Percentiles rank a stretch among this genome's conserved stretches.
phyloP scores from a whole-genome alignment of 441 rosid species.

The Theobroma grandiflorum region DNA sequence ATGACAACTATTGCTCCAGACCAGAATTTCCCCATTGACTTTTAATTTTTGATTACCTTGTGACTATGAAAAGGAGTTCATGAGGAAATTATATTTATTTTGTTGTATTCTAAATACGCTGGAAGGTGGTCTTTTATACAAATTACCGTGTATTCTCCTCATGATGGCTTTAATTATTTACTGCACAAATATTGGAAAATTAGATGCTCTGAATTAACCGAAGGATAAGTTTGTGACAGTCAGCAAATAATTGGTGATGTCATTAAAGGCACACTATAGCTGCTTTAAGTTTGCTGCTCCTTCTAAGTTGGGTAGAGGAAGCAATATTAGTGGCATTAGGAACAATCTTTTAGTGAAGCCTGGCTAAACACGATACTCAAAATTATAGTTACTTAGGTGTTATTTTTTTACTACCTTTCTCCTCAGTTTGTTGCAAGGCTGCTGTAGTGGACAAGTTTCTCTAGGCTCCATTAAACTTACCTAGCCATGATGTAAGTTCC shows the following conservation, averaged over 20 bases:
- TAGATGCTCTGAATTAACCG: neutral
- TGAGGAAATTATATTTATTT: neutral
- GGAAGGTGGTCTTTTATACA: neutral
- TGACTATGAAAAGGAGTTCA: neutral
- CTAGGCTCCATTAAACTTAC: neutral
- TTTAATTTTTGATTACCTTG: neutral
- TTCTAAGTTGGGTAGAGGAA: neutral
- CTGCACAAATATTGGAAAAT: neutral
- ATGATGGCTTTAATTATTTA: neutral
- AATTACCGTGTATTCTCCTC: neutral
- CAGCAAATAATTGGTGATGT: neutral
- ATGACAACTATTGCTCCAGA: slow-evolving; percentile 1
- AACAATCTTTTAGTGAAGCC: neutral
- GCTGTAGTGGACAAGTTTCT: neutral
- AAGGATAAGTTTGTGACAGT: neutral
- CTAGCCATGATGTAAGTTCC: neutral
- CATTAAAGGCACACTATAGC: neutral
- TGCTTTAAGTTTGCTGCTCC: neutral
- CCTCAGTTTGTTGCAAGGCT: neutral
- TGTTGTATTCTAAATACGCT: neutral
- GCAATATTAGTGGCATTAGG: neutral
- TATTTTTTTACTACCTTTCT: neutral
- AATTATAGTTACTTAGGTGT: neutral
- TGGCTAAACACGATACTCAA: neutral
- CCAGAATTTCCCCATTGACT: slow-evolving; percentile 1